Conservation (phyloP, 495 filamentous ascomycete genomes). For the Melanomma pulvis-pyrius region DNA sequence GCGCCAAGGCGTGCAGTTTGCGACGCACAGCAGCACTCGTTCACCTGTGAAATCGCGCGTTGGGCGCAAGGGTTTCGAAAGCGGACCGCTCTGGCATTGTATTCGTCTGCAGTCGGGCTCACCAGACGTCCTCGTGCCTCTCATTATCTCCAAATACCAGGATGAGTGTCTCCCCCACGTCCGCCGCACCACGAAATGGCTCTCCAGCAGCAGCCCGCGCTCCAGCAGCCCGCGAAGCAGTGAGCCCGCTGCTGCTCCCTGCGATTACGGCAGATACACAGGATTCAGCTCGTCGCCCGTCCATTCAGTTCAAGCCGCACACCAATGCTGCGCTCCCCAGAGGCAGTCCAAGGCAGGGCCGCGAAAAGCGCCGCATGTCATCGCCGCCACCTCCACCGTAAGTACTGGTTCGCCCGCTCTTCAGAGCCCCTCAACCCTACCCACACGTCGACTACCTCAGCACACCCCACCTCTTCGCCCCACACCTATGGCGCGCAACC, state of each 20-base stretch:
- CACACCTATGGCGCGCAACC: slow-evolving; percentile 1
- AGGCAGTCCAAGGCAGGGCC: slow-evolving; percentile 31
- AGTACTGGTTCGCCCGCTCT: slow-evolving; percentile 17
- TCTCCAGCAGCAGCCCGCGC: slow-evolving; percentile 17
- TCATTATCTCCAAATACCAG: slow-evolving; percentile 29
- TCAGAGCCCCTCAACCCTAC: neutral
- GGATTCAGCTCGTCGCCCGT: slow-evolving; percentile 29
- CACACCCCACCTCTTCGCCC: neutral
- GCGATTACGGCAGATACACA: slow-evolving; percentile 12
- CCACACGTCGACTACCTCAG: neutral
- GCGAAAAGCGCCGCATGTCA: slow-evolving; percentile 33
- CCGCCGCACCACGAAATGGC: slow-evolving; percentile 27
- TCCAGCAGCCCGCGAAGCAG: slow-evolving; percentile 1
- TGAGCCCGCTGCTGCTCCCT: slow-evolving; percentile 31
- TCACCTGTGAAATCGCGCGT: slow-evolving; percentile 32
- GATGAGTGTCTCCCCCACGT: slow-evolving; percentile 38
- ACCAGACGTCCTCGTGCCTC: slow-evolving; percentile 36
- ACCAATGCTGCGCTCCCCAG: slow-evolving; percentile 23
- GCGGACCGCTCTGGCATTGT: slow-evolving; percentile 22
- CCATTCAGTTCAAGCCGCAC: slow-evolving; percentile 38
- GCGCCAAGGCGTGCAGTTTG: slow-evolving; percentile 21
- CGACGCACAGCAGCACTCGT: slow-evolving; percentile 21
- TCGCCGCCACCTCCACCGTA: slow-evolving; percentile 45
- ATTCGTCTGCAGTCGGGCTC: slow-evolving; percentile 33
- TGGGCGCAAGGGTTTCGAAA: slow-evolving; percentile 31